These are phyloP conservation scores for Brassica juncea DNA, from an alignment of 345 rosid species.

Conservation along the genomic window DNA sequence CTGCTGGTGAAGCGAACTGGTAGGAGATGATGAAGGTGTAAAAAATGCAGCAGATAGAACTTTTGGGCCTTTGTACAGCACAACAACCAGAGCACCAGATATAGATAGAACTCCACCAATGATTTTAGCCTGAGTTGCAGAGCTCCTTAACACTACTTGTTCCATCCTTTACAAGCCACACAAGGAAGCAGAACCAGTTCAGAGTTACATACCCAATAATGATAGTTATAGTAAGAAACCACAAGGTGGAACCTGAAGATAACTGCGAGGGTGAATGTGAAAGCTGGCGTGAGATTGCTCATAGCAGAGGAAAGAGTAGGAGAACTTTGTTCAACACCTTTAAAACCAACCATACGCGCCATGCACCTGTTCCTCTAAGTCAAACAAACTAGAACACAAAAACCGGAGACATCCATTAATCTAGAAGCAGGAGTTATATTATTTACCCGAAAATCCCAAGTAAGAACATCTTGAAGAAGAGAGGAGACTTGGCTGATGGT, in stretches of 20 bases:
- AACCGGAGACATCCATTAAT: not conserved
- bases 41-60: slow-evolving; percentile 5
- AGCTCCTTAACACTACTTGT: slow-evolving; percentile 30
- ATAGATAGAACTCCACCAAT: slow-evolving; percentile 37
- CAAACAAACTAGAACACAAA: slow-evolving; percentile 13
- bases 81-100: slow-evolving; percentile 38
- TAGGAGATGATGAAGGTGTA: not conserved
- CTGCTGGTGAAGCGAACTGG: slow-evolving; percentile 12
- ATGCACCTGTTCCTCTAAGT: slow-evolving; percentile 27
- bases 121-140: slow-evolving; percentile 36
- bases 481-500: slow-evolving; percentile 24
- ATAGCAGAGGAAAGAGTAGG: slow-evolving; percentile 40
- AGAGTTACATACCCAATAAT: not conserved
- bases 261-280: slow-evolving; percentile 35
- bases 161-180: slow-evolving; percentile 26
- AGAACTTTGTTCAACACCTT: slow-evolving; percentile 38
- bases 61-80: slow-evolving; percentile 32
- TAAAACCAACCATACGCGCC: slow-evolving; percentile 15
- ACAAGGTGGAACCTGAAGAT: slow-evolving; percentile 34
- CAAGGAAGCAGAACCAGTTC: not conserved
- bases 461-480: slow-evolving; percentile 37
- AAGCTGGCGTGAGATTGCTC: slow-evolving; percentile 38
- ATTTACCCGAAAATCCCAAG: slow-evolving; percentile 33
- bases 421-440: not conserved
- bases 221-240: not conserved